These are phyloP conservation scores for Stephanodiscus triporus DNA, from an alignment of 108 stramenopile species.

Conservation along the genomic window DNA sequence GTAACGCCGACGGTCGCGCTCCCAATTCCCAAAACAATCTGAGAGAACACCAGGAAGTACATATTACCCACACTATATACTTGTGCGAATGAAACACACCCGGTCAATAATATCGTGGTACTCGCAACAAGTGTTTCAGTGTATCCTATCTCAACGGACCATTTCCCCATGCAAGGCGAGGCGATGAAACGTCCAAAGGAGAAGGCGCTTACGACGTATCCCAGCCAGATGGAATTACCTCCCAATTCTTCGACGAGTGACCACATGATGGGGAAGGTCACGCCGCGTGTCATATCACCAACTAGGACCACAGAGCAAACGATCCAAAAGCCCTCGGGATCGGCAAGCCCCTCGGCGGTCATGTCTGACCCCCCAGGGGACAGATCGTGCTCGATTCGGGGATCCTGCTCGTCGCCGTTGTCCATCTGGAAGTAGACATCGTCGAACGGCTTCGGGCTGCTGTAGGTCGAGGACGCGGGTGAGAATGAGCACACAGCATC, in stretches of 20 bases:
- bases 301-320: slow-evolving; percentile 83
- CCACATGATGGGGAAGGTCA: slow-evolving; percentile 96
- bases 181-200: slow-evolving; percentile 89
- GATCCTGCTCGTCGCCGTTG: slow-evolving; percentile 14
- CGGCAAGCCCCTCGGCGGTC: slow-evolving; percentile 83
- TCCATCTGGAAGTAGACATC: slow-evolving; percentile 23
- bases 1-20: slow-evolving; percentile 94
- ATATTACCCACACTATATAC: slow-evolving; percentile 65
- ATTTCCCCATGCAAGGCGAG: slow-evolving; percentile 78
- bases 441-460: background rate
- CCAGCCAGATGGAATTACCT: slow-evolving; percentile 77
- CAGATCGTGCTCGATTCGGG: too few relatives aligned
- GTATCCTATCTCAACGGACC: slow-evolving; percentile 79
- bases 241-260: slow-evolving; percentile 82
- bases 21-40: slow-evolving; percentile 91
- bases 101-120: slow-evolving; percentile 65
- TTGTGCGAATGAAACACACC: slow-evolving; percentile 81
- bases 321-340: slow-evolving; percentile 65
- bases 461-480: slow-evolving; percentile 15
- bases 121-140: slow-evolving; percentile 68
- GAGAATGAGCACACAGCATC: slow-evolving; percentile 7
- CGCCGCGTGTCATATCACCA: slow-evolving; percentile 93
- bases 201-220: slow-evolving; percentile 91
- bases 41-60: slow-evolving; percentile 73
- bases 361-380: slow-evolving; percentile 52